Base-by-base conservation (phyloP, 441 rosid species). In the Omphalea diandra region DNA sequence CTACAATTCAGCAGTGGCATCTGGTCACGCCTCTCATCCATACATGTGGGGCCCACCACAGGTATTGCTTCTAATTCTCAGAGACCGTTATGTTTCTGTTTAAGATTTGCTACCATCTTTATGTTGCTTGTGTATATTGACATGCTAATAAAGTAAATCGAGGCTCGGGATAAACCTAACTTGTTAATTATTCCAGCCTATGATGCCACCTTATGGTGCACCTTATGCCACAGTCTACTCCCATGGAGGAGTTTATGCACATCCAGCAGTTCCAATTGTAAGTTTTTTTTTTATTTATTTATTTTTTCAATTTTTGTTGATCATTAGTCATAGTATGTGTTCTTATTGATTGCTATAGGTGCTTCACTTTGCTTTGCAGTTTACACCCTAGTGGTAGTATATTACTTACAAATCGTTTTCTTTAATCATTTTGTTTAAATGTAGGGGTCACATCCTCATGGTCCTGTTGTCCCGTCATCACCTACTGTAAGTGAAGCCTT, bases 1-100 rank as follows among this genome's bases (percentile, higher is more conserved):
- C 70, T 94, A 90, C 76, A 86, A 77, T 81, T 85, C 99, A 69
- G 83, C 88, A 9, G 75, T 90, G 75, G 82, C 93, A 24, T 80
- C 97, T 67, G 97, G 93, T 69, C 93, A 88, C 67, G 77, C 86
- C 74, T 86, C 89, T 44, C 95, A 85, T 76, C 87, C 97, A 27
- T 94, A 89, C 75, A 88, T 92, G 84, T 94, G 99, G 99, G 96
- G 83, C 24, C 87, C 88, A 57, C 88, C 97, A 2, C 99, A 89
- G 97, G 99, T 91, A 87, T 59, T 66, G 50, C 43, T 66, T 58
- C 44, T 52, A 38, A 41, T 56, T 63, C 20, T 4, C 7, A n/a
- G n/a, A n/a, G n/a, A n/a, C n/a, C n/a, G n/a, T n/a, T 47, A 56
- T 6, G 11, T 56, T 38, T 10, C 18, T 26, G 32, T 68, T 61